Evolutionary conservation across 2,329 filamentous ascomycete species (phyloP).

Genomic region (Sporothrix pseudoabietina): DNA sequence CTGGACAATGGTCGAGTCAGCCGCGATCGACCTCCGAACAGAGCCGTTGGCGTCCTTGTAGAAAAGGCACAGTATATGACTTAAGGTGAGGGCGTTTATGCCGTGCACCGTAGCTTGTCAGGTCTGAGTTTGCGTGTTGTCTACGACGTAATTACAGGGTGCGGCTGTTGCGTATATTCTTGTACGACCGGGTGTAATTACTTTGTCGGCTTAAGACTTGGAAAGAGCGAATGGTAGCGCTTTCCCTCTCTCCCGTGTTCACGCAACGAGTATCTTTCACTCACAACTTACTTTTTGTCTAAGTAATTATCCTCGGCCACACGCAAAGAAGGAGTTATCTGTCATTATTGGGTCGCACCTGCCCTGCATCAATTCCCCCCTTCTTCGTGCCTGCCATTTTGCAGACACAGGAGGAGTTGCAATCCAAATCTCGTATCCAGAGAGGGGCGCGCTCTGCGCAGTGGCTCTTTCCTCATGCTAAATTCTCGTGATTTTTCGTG

Average conservation of each 20-base stretch:
- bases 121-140: neutral
- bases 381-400: neutral
- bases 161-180: neutral
- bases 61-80: neutral
- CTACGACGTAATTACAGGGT: neutral
- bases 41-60: neutral
- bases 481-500: slow-evolving; percentile 1
- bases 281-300: neutral
- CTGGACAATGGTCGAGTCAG: neutral
- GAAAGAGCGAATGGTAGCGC: neutral
- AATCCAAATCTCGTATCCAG: neutral
- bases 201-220: neutral
- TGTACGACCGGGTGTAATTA: neutral
- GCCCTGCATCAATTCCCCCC: neutral
- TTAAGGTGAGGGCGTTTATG: neutral
- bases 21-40: neutral
- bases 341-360: neutral
- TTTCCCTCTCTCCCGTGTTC: neutral
- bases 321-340: slow-evolving; percentile 4
- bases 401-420: neutral
- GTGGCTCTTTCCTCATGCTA: slow-evolving; percentile 2
- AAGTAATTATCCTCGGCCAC: neutral
- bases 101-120: neutral
- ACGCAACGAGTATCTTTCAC: neutral
- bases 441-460: neutral